Conservation (phyloP, 805 yeast genomes). For the Candida loeiensis region DNA sequence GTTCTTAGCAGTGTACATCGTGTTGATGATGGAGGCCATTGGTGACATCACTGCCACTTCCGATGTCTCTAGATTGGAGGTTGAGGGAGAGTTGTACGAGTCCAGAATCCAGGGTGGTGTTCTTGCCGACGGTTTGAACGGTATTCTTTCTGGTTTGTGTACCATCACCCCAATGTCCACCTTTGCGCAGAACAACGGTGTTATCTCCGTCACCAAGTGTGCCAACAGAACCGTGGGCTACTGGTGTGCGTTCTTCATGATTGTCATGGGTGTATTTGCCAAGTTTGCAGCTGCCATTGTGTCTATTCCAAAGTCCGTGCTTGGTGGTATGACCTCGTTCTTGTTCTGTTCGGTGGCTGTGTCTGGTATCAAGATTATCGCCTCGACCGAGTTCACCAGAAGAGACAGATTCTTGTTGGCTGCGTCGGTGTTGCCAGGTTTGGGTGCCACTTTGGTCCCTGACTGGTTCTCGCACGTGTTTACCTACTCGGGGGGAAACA, state of each 20-base stretch:
- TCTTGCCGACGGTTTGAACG: conserved; percentile 82
- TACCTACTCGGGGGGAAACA: conserved; percentile 62
- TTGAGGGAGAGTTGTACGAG: conserved; percentile 78
- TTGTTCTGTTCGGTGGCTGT: conserved; percentile 73
- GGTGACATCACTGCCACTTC: conserved; percentile 94
- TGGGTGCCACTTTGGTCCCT: conserved; percentile 64
- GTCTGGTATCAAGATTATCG: conserved; percentile 65
- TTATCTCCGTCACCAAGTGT: conserved; percentile 86
- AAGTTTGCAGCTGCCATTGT: conserved; percentile 52
- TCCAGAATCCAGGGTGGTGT: conserved; percentile 91
- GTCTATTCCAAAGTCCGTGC: conserved; percentile 65
- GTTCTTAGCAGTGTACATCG: conserved; percentile 76
- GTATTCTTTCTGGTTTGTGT: conserved; percentile 70
- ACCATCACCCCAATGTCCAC: conserved; percentile 89
- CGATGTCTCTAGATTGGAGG: conserved; percentile 82
- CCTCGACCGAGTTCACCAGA: conserved; percentile 60
- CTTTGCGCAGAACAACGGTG: conserved; percentile 95
- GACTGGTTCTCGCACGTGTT: conserved; percentile 63
- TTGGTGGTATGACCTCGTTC: conserved; percentile 88
- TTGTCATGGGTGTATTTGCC: conserved; percentile 84
- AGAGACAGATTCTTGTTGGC: conserved; percentile 73
- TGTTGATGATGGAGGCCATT: conserved; percentile 86
- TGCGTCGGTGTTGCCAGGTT: conserved; percentile 59
- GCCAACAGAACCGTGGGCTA: conserved; percentile 81
- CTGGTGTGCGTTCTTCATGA: conserved; percentile 74